Conservation (phyloP, 768 basidiomycete genomes). For the Fistulinella prunicolor region DNA sequence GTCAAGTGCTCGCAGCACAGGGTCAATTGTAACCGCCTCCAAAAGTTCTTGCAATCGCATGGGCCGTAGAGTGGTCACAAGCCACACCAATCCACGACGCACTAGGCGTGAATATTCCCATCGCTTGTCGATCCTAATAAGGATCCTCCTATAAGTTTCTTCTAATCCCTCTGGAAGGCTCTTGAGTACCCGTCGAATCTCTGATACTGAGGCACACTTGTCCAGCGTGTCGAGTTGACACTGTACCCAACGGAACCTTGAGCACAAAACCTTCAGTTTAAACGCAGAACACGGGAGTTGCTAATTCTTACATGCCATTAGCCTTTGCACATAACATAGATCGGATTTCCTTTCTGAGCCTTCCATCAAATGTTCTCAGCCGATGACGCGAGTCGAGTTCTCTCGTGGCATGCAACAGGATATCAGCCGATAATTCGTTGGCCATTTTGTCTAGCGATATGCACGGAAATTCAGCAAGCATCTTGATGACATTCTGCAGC, state of each 20-base stretch:
- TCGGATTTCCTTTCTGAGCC: conserved; percentile 10
- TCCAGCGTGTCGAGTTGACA: too few relatives aligned
- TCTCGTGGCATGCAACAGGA: conserved; percentile 1
- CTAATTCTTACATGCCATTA: conserved; percentile 18
- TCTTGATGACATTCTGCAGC: conserved; percentile 2
- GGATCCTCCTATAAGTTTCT: too few relatives aligned
- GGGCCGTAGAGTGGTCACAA: conserved; percentile 8
- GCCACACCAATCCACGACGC: conserved; percentile 10
- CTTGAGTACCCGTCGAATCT: conserved; percentile 3
- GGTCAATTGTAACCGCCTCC: too few relatives aligned
- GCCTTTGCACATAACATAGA: conserved; percentile 7
- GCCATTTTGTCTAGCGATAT: conserved; percentile 10
- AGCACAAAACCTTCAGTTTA: too few relatives aligned
- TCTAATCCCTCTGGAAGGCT: conserved; percentile 17
- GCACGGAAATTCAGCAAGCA: conserved; percentile 2
- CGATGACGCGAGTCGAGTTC: conserved; percentile 9
- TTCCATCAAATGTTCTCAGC: conserved; percentile 1
- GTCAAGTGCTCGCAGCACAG: too few relatives aligned
- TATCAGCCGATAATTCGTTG: conserved; percentile 8
- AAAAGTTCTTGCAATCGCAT: conserved; percentile 5
- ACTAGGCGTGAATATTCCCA: background rate
- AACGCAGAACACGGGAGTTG: background rate
- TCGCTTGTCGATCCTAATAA: conserved; percentile 2
- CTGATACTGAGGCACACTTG: background rate
- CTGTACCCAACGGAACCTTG: too few relatives aligned